A percentile compares a stretch with the other conserved stretches of the same genome.
phyloP scores from a whole-genome alignment of 1,284 basidiomycete species.

The Malassezia cuniculi region DNA sequence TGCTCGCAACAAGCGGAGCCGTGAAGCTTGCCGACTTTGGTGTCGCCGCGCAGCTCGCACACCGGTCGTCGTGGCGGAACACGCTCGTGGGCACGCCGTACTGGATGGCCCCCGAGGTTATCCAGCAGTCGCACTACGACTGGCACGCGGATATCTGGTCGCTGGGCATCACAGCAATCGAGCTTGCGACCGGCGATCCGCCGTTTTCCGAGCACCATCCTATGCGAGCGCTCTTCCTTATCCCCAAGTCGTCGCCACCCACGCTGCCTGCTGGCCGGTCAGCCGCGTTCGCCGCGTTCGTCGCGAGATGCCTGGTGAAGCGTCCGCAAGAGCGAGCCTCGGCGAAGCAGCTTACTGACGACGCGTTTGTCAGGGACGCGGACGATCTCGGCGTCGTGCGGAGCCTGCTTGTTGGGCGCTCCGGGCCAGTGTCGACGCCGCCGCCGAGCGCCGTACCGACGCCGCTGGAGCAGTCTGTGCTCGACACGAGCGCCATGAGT shows the following conservation, averaged over 20 bases:
- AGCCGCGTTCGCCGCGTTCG: slow-evolving; percentile 97
- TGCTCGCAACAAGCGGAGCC: slow-evolving; percentile 74
- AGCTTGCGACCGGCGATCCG: slow-evolving; percentile 48
- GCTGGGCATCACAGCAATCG: slow-evolving; percentile 47
- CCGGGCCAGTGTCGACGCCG: background rate
- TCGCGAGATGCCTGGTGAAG: slow-evolving; percentile 79
- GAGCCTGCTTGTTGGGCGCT: slow-evolving; percentile 3
- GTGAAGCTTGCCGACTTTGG: slow-evolving; percentile 97
- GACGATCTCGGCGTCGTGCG: slow-evolving; percentile 33
- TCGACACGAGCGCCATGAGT: slow-evolving; percentile 7
- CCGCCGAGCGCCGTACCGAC: slow-evolving; percentile 6
- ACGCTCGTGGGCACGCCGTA: slow-evolving; percentile 86
- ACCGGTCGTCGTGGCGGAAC: slow-evolving; percentile 65
- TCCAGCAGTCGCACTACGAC: slow-evolving; percentile 71
- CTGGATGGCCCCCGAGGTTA: slow-evolving; percentile 97
- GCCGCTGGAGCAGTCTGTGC: slow-evolving; percentile 1
- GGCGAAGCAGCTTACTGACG: slow-evolving; percentile 77
- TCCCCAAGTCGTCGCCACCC: slow-evolving; percentile 63
- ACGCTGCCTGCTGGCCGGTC: slow-evolving; percentile 58
- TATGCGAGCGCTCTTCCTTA: slow-evolving; percentile 48
- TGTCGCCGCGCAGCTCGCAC: slow-evolving; percentile 74
- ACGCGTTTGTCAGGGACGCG: slow-evolving; percentile 76
- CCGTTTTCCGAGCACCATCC: slow-evolving; percentile 49
- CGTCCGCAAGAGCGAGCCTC: slow-evolving; percentile 75
- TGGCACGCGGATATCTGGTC: slow-evolving; percentile 48